Percentiles rank a stretch among this genome's conserved stretches.
Conservation (phyloP, 306 rosid species). For the Cicer arietinum region DNA sequence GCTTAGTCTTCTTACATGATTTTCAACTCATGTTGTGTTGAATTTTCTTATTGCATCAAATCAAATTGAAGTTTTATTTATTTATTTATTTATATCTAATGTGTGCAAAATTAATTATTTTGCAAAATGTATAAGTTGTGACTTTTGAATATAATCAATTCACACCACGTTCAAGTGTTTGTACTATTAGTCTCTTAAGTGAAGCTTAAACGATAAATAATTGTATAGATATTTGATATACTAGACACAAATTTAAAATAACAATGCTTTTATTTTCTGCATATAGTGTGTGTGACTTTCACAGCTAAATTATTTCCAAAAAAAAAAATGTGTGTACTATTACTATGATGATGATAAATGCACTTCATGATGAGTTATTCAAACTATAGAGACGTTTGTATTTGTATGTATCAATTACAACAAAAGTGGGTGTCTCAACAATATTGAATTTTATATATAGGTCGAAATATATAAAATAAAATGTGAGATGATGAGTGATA, state of each 20-base stretch:
- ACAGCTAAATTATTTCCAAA: too few relatives aligned
- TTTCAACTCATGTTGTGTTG: slow-evolving; percentile 36
- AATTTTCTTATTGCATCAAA: slow-evolving; percentile 38
- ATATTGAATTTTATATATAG: slow-evolving; percentile 35
- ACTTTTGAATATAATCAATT: slow-evolving; percentile 4
- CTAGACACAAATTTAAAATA: too few relatives aligned
- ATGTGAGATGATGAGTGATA: slow-evolving; percentile 67
- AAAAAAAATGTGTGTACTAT: slow-evolving; percentile 20
- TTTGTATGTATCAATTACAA: slow-evolving; percentile 65
- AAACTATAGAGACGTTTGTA: slow-evolving; percentile 19
- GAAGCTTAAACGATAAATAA: too few relatives aligned
- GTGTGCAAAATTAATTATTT: not conserved
- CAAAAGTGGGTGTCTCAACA: slow-evolving; percentile 64
- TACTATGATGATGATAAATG: slow-evolving; percentile 38
- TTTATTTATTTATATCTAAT: not conserved
- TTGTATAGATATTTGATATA: too few relatives aligned
- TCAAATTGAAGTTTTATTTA: slow-evolving; percentile 3
- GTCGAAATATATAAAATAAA: slow-evolving; percentile 35
- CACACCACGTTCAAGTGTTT: slow-evolving; percentile 37
- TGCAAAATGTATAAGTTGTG: slow-evolving; percentile 30
- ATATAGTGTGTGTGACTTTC: too few relatives aligned
- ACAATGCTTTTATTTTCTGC: too few relatives aligned
- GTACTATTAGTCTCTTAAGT: not conserved
- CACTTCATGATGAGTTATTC: slow-evolving; percentile 34
- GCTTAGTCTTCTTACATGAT: slow-evolving; percentile 38